phyloP scores from a whole-genome alignment of 2,329 filamentous ascomycete species.

The Venturia pyrina region DNA sequence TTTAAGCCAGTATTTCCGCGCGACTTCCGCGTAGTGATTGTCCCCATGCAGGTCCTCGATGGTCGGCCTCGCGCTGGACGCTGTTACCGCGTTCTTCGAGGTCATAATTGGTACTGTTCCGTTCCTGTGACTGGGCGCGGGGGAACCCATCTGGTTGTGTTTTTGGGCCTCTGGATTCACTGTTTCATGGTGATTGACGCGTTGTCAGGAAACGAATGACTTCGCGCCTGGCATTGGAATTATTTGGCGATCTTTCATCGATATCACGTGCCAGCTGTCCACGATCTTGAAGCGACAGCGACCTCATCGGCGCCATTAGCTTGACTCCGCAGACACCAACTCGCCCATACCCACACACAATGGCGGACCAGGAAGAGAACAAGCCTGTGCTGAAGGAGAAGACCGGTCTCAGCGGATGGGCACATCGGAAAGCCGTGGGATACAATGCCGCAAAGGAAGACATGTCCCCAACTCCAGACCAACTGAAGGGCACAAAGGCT shows the following conservation, averaged over 20 bases:
- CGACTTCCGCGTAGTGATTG: conserved; percentile 56
- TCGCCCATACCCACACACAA: conserved; percentile 20
- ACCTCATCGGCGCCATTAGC: conserved; percentile 1
- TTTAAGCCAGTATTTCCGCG: conserved; percentile 77
- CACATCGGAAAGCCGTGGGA: conserved; percentile 49
- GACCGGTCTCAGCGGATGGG: conserved; percentile 72
- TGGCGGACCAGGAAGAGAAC: conserved; percentile 21
- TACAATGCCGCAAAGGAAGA: conserved; percentile 3
- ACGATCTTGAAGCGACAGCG: background rate
- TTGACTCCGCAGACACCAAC: background rate
- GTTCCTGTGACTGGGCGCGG: conserved; percentile 10
- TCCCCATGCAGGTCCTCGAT: conserved; percentile 62
- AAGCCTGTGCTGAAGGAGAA: conserved; percentile 60
- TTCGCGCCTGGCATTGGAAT: background rate
- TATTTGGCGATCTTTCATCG: background rate
- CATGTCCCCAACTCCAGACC: background rate
- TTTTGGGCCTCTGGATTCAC: background rate
- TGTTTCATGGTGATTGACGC: conserved; percentile 6
- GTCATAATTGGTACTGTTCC: conserved; percentile 18
- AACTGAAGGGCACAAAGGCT: background rate
- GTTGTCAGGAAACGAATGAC: background rate
- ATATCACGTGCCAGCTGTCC: background rate
- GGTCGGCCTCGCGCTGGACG: conserved; percentile 44
- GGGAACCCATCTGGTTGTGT: background rate
- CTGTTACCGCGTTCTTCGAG: conserved; percentile 14